Base-by-base conservation (phyloP, 179 eudicot species). In the Beta lomatogona region DNA sequence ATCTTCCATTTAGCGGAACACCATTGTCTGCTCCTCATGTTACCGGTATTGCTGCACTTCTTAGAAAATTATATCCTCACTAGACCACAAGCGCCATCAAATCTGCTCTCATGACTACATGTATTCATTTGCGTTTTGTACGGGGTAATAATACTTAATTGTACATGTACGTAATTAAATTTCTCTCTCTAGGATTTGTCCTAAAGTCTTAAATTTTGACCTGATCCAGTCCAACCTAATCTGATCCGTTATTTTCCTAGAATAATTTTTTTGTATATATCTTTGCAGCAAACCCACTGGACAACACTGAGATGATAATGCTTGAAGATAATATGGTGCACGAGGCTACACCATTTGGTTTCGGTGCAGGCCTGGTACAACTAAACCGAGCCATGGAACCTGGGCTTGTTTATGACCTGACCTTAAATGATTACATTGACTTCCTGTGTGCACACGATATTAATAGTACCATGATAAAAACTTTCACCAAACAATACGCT, bases 311-410 rank as follows among this genome's bases (percentile, higher is more conserved):
- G 0, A 64, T 15, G 64, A 75, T 81, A 70, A 69, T 85, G 4
- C 59, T 69, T 18, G 83, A 83, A 14, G 66, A 59, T 4, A 6
- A 71, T 71, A 75, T 45, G 67, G 14, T 66, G 25, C 31, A 22
- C 8, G 52, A 45, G 36, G 80, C 75, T 0, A 82, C 87, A 15
- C 89, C 91, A 18, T 89, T 90, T 57, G 86, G 81, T 71, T 85
- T 86, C 75, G 91, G 88, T 4, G 81, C 73, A 82, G 87, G 85
- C 48, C 86, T 77, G 44, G 69, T 86, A 36, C 69, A 22, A 6
- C 88, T 84, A 6, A 71, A 55, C 77, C 0, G 41, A 36, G 41
- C 41, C 3, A 36, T 36, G 41, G 41, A 36, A 3, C 41, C 41
- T 36, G 4, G 41, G 41, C 41, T 1, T 36, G 86, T 86, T 54